phyloP scores from a whole-genome alignment of 169 alveolate species.

The Plasmodium vinckei region DNA sequence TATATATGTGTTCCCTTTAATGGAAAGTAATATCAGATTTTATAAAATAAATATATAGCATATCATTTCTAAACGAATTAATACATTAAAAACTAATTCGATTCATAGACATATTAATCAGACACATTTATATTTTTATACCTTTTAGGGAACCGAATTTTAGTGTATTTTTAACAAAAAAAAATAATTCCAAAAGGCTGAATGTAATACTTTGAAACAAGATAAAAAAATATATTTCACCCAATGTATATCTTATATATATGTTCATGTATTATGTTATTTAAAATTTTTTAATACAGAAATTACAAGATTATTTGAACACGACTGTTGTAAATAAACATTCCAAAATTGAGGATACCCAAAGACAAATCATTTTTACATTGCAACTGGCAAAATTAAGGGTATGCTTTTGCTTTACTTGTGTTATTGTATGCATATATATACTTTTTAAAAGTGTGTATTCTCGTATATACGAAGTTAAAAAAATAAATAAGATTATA shows the following conservation, averaged over 20 bases:
- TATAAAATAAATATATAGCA: conserved; percentile 3
- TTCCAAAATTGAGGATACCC: conserved; percentile 63
- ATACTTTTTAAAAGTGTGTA: conserved; percentile 1
- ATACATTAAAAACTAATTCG: conserved; percentile 7
- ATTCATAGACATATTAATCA: conserved; percentile 4
- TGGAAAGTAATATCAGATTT: conserved; percentile 67
- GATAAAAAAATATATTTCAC: not conserved
- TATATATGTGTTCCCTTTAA: conserved; percentile 44
- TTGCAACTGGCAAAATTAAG: conserved; percentile 72
- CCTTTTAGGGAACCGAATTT: conserved; percentile 50
- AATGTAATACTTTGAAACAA: conserved; percentile 24
- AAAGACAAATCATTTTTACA: conserved; percentile 69
- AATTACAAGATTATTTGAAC: conserved; percentile 72
- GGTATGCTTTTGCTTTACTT: conserved; percentile 20
- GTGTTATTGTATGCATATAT: conserved; percentile 11
- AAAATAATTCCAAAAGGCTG: conserved; percentile 31
- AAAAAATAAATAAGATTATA: not conserved
- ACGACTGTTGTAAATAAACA: conserved; percentile 73
- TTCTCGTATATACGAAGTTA: conserved; percentile 1
- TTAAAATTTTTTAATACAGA: conserved; percentile 17
- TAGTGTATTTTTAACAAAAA: conserved; percentile 69
- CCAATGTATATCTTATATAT: not conserved
- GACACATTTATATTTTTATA: not conserved
- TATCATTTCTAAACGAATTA: conserved; percentile 12
- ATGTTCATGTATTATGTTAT: conserved; percentile 24